A percentile compares a stretch with the other conserved stretches of the same genome.
Evolutionary conservation across 2,329 filamentous ascomycete genomes (phyloP).

Genomic region (Apiospora aurea): DNA sequence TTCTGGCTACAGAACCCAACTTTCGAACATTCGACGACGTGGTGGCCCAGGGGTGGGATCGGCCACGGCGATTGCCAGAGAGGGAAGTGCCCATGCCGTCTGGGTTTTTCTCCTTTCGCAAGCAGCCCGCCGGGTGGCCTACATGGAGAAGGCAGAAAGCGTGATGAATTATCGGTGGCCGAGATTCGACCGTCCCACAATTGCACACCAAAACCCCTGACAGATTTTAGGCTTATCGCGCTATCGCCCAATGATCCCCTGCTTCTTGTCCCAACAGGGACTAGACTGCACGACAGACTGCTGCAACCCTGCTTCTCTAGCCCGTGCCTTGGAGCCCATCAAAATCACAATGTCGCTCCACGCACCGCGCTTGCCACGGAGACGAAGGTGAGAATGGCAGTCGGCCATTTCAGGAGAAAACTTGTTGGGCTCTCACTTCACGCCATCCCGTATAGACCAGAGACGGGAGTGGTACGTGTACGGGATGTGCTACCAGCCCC

Average conservation of each 20-base stretch:
- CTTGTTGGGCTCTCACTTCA: constrained; percentile 1
- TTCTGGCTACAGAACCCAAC: neutral
- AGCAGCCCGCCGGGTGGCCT: neutral
- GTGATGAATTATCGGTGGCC: constrained; percentile 18
- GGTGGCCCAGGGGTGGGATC: neutral
- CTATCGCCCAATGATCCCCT: constrained; percentile 10
- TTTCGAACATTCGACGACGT: neutral
- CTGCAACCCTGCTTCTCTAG: neutral
- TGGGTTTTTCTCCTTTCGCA: neutral
- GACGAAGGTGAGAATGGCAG: neutral
- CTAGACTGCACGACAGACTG: neutral
- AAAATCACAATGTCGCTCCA: constrained; percentile 16
- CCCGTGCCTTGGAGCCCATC: constrained; percentile 12
- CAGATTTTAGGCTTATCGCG: constrained; percentile 21
- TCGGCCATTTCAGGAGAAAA: neutral
- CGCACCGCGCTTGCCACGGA: constrained; percentile 11
- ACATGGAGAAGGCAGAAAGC: constrained; percentile 20
- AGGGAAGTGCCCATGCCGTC: neutral
- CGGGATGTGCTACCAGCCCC: neutral
- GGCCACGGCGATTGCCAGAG: neutral
- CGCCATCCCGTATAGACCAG: neutral
- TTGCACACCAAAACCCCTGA: constrained; percentile 20
- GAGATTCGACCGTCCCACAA: constrained; percentile 18
- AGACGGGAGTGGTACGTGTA: neutral
- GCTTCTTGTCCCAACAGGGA: constrained; percentile 10